Percentiles rank a stretch among this genome's conserved stretches.
Conservation (phyloP, 805 yeast genomes). For the Blastobotrys terrestris region DNA sequence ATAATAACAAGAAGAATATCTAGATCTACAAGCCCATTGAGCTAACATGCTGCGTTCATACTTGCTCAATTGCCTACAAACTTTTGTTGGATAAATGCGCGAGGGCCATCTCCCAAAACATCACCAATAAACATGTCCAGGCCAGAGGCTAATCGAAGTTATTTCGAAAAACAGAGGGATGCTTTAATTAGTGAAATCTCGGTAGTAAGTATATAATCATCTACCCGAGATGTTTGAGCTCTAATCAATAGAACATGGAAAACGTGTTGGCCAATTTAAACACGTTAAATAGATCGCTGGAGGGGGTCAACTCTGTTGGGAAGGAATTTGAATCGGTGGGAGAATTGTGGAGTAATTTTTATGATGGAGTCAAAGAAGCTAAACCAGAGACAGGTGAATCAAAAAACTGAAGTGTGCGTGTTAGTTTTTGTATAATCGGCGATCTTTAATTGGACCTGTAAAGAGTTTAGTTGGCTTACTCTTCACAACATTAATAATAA, state of each 20-base stretch:
- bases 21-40: too few species aligned
- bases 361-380: slow-evolving; percentile 31
- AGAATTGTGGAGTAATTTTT: slow-evolving; percentile 62
- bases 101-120: not conserved
- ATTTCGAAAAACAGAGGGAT: slow-evolving; percentile 57
- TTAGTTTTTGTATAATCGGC: not conserved
- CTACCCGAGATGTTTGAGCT: too few species aligned
- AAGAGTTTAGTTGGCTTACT: too few species aligned
- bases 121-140: too few species aligned
- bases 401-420: not conserved
- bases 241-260: slow-evolving; percentile 42
- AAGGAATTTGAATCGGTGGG: slow-evolving; percentile 70
- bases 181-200: slow-evolving; percentile 52
- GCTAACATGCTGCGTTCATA: too few species aligned
- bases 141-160: slow-evolving; percentile 23
- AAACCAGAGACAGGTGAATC: not conserved
- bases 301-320: slow-evolving; percentile 64
- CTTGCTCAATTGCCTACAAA: too few species aligned
- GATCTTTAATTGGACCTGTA: not conserved
- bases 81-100: too few species aligned
- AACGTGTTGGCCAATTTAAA: slow-evolving; percentile 59
- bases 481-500: too few species aligned
- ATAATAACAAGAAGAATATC: too few species aligned
- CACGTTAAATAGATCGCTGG: slow-evolving; percentile 59
- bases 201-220: slow-evolving; percentile 26